Evolutionary conservation across 441 rosid genomes (phyloP), one percentile per base, ranked within the genome.

Genomic region (Aquilaria agallochum): DNA sequence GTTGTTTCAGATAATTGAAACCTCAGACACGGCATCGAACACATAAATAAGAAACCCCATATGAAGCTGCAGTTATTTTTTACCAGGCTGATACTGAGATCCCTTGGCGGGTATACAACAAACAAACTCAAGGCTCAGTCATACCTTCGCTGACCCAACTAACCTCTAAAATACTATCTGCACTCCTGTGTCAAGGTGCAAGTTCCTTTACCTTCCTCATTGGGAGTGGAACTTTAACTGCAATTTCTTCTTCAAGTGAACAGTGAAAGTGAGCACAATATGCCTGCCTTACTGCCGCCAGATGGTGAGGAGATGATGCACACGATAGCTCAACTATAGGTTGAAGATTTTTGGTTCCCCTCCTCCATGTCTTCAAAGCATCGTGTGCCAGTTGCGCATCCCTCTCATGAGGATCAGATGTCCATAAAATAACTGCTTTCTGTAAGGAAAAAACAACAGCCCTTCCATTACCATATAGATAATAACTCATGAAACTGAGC

Each of bases 231-330:
- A 86, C 65, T 4, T 60, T 36, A 49, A 87, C 71, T 20, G 63
- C 67, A 63, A 94, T 84, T 64, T 82, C 85, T 77, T 94, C 96
- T 76, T 94, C 99, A 1, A 94, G 74, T 0, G 99, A 89, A 62
- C 72, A 60, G 32, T 82, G 68, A 56, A 78, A 89, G 42, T 78
- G 86, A 69, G 82, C 63, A 75, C 89, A 87, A 60, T 94, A 94
- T 53, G 83, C 85, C 81, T 78, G 70, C 72, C 97, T 91, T 42
- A 91, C 96, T 47, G 78, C 80, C 30, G 77, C 68, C 49, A 94
- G 78, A 80, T 94, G 96, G 64, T 64, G 55, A 50, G 97, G 90
- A 60, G 96, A 82, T 3, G 80, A 65, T 9, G 96, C 78, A 34
- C 96, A 89, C 2, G 91, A 78, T 67, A 91, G 86, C 90, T 91